Evolutionary conservation across 139 green algal genomes (phyloP).

Genomic region (Microglena sp.): DNA sequence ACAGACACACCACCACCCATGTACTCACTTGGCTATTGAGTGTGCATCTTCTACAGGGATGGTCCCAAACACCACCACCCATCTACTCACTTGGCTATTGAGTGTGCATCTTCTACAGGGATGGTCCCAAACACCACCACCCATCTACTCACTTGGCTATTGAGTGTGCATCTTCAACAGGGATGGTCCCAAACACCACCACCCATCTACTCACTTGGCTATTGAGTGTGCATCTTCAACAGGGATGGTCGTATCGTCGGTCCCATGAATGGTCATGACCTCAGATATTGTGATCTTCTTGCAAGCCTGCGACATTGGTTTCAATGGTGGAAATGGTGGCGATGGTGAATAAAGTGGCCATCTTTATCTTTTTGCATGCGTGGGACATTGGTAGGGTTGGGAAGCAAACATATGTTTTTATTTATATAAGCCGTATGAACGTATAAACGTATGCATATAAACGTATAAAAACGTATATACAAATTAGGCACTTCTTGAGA

Average conservation of each 20-base stretch:
- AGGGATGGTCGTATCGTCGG: conserved; percentile 36
- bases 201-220: conserved; percentile 5
- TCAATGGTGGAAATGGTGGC: no score
- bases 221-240: conserved; percentile 33
- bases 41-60: neutral
- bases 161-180: conserved; percentile 30
- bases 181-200: conserved; percentile 20
- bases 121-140: neutral
- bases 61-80: neutral
- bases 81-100: neutral
- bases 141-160: conserved; percentile 14
- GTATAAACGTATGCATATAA: no score
- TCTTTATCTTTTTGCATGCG: no score
- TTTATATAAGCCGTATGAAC: no score
- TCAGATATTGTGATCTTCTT: conserved; percentile 20
- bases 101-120: neutral
- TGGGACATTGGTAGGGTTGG: no score
- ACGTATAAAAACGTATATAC: no score
- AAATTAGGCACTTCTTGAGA: no score
- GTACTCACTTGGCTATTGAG: conserved; percentile 1
- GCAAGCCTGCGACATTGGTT: no score
- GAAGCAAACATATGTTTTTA: no score
- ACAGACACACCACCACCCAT: neutral
- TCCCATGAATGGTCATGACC: conserved; percentile 52
- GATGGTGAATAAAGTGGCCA: no score